A percentile compares a stretch with the other conserved stretches of the same genome.
Conservation (phyloP, 2,329 filamentous ascomycete species). For the Penicillium brevicompactum region DNA sequence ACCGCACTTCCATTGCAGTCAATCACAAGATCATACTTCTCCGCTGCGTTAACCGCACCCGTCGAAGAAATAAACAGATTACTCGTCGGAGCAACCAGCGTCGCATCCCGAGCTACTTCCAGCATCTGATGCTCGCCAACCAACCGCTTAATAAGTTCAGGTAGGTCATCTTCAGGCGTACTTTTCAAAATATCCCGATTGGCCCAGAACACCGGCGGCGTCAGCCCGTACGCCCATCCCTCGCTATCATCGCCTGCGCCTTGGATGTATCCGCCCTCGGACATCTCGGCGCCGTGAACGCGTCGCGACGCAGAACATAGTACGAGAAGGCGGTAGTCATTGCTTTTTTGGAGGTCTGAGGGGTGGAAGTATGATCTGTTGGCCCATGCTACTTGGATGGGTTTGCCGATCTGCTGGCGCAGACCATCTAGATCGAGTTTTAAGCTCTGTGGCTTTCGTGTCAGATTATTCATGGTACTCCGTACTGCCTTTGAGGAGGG, state of each 20-base stretch:
- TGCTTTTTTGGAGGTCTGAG: constrained; percentile 46
- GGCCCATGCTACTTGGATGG: constrained; percentile 77
- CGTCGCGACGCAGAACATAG: constrained; percentile 83
- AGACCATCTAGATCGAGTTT: constrained; percentile 61
- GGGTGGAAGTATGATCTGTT: constrained; percentile 66
- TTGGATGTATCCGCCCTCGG: constrained; percentile 80
- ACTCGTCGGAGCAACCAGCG: constrained; percentile 40
- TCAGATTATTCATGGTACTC: constrained; percentile 5
- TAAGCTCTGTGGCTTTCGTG: constrained; percentile 52
- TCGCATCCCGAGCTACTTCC: constrained; percentile 24
- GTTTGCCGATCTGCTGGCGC: constrained; percentile 63
- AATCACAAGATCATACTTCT: constrained; percentile 49
- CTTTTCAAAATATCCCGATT: constrained; percentile 63
- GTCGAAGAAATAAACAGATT: constrained; percentile 37
- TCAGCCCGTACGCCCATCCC: constrained; percentile 84
- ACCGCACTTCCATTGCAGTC: constrained; percentile 40
- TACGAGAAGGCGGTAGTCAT: constrained; percentile 70
- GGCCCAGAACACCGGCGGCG: constrained; percentile 77
- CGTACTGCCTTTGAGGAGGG: neutral
- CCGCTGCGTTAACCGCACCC: constrained; percentile 38
- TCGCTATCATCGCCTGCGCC: constrained; percentile 94
- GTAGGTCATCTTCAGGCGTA: constrained; percentile 67
- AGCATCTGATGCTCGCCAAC: constrained; percentile 32
- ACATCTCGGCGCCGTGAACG: constrained; percentile 68
- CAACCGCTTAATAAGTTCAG: constrained; percentile 52